Conservation (phyloP, 306 rosid genomes). For the Trifolium dubium region DNA sequence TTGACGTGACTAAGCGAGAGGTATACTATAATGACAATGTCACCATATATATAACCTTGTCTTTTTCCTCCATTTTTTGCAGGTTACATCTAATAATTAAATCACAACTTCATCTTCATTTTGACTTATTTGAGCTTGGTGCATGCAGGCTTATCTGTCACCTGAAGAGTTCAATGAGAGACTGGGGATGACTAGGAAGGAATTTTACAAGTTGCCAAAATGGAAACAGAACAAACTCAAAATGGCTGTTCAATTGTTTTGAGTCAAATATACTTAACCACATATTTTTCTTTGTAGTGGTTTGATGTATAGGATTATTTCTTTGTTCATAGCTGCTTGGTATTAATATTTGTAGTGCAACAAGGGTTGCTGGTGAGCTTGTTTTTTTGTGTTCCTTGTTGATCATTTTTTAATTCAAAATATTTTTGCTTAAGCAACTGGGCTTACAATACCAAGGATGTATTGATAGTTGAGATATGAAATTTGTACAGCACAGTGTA, state of each 20-base stretch:
- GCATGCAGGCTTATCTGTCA: conserved; percentile 83
- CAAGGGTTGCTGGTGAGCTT: conserved; percentile 61
- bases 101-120: conserved; percentile 34
- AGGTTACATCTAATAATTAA: conserved; percentile 14
- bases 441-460: conserved; percentile 65
- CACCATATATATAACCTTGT: conserved; percentile 26
- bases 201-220: conserved; percentile 83
- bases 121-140: conserved; percentile 46
- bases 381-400: conserved; percentile 42
- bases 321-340: conserved; percentile 56
- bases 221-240: conserved; percentile 99
- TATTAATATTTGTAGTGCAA: conserved; percentile 53
- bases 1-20: conserved; percentile 97
- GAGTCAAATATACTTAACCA: conserved; percentile 46
- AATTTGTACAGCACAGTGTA: conserved; percentile 85
- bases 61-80: conserved; percentile 2
- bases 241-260: conserved; percentile 85
- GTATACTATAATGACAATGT: conserved; percentile 49
- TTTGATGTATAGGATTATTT: conserved; percentile 57
- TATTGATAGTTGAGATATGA: conserved; percentile 58
- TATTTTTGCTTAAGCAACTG: conserved; percentile 51
- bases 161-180: conserved; percentile 78
- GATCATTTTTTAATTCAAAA: conserved; percentile 47
- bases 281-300: conserved; percentile 46
- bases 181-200: conserved; percentile 72